Conservation (phyloP, 306 rosid genomes). For the Herpetospermum pedunculosum region DNA sequence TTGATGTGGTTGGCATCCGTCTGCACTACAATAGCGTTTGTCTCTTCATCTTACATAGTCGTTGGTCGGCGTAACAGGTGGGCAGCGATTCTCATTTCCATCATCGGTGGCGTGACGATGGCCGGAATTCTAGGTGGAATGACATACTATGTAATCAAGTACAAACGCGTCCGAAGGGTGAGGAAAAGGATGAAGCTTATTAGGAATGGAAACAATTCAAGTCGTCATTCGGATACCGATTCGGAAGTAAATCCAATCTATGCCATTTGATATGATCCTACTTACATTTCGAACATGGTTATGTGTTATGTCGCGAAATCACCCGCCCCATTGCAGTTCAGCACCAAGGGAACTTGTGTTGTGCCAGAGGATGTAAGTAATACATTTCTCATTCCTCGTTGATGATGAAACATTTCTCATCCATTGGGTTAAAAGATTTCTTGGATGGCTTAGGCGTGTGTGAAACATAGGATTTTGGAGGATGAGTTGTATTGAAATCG, state of each 20-base stretch:
- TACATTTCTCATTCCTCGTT: not conserved
- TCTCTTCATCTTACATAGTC: conserved; percentile 63
- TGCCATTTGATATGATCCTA: conserved; percentile 36
- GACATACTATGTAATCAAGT: conserved; percentile 73
- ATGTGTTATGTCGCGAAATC: not conserved
- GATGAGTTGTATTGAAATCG: not conserved
- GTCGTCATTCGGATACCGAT: conserved; percentile 39
- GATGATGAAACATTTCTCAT: not conserved
- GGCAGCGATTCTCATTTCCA: conserved; percentile 64
- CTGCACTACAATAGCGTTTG: conserved; percentile 54
- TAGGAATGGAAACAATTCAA: conserved; percentile 13
- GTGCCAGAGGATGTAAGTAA: not conserved
- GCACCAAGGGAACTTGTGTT: not conserved
- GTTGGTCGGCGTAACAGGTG: conserved; percentile 54
- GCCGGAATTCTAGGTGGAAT: conserved; percentile 57
- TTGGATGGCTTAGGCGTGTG: not conserved
- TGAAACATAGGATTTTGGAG: not conserved
- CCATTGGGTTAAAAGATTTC: not conserved
- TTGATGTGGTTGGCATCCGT: conserved; percentile 90
- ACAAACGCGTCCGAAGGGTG: conserved; percentile 35
- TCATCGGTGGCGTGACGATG: conserved; percentile 46
- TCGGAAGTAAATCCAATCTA: conserved; percentile 53
- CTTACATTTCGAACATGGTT: not conserved
- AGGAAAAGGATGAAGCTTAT: conserved; percentile 43
- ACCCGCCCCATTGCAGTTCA: not conserved